Evolutionary conservation across 768 basidiomycete genomes (phyloP).

Genomic region (Cyclocybe aegerita): DNA sequence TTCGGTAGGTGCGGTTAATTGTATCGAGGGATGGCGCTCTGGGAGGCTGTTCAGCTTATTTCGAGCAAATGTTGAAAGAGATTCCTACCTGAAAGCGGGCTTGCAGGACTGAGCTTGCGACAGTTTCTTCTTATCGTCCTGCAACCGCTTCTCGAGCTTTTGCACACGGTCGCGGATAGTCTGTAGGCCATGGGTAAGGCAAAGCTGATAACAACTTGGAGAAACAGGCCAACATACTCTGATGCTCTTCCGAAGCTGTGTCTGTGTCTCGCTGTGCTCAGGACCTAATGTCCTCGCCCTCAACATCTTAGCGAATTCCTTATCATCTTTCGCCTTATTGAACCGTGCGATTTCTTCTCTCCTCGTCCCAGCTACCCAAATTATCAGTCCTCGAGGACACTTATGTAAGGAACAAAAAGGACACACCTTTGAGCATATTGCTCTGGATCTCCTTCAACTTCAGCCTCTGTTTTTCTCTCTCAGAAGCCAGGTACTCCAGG

Average conservation of each 20-base stretch:
- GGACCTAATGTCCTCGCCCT: conserved; percentile 80
- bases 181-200: conserved; percentile 32
- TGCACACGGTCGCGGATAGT: conserved; percentile 69
- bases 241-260: conserved; percentile 67
- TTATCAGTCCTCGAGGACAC: conserved; percentile 1
- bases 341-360: conserved; percentile 83
- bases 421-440: conserved; percentile 65
- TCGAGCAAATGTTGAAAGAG: neutral
- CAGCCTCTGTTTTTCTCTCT: conserved; percentile 38
- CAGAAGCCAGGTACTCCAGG: conserved; percentile 44
- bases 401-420: neutral
- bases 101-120: conserved; percentile 60
- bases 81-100: conserved; percentile 56
- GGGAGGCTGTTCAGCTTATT: conserved; percentile 7
- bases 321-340: conserved; percentile 73
- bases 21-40: conserved; percentile 87
- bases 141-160: conserved; percentile 76
- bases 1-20: conserved; percentile 80
- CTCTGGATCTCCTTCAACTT: conserved; percentile 58
- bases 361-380: conserved; percentile 65
- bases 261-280: conserved; percentile 84
- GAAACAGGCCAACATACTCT: conserved; percentile 45
- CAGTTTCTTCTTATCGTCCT: conserved; percentile 68
- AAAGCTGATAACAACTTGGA: conserved; percentile 1
- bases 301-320: conserved; percentile 75